Conservation (phyloP, 495 filamentous ascomycete genomes). For the Clavariopsis aquatica region DNA sequence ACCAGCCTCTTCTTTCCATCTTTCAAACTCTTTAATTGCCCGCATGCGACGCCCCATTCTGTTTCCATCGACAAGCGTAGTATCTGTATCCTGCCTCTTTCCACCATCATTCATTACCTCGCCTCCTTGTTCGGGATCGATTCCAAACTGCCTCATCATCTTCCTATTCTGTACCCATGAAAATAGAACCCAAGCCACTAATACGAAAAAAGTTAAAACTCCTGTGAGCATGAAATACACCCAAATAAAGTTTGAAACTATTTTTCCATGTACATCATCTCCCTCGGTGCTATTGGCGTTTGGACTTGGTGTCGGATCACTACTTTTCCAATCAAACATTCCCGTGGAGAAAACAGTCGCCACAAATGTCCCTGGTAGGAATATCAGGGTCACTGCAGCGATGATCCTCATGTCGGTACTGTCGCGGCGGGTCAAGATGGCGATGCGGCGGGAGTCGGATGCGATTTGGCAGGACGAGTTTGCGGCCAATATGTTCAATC, state of each 20-base stretch:
- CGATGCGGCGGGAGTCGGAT: conserved; percentile 14
- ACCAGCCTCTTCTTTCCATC: conserved; percentile 4
- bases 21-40: not conserved
- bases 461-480: conserved; percentile 14
- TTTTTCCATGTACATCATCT: not conserved
- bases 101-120: not conserved
- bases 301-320: not conserved
- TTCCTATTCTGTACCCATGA: conserved; percentile 15
- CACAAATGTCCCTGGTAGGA: conserved; percentile 24
- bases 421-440: conserved; percentile 12
- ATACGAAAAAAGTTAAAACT: conserved; percentile 7
- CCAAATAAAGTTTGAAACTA: conserved; percentile 15
- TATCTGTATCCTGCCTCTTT: conserved; percentile 15
- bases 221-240: conserved; percentile 28
- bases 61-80: conserved; percentile 4
- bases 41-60: not conserved
- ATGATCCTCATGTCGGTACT: conserved; percentile 27
- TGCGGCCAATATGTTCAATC: conserved; percentile 16
- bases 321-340: conserved; percentile 19
- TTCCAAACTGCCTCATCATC: conserved; percentile 16
- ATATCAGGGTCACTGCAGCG: conserved; percentile 21
- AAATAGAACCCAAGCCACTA: conserved; percentile 19
- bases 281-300: not conserved
- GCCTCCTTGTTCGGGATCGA: conserved; percentile 8
- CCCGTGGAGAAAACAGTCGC: conserved; percentile 24